Evolutionary conservation across 1,284 basidiomycete species (phyloP).

Genomic region (Cryptococcus deneoformans): DNA sequence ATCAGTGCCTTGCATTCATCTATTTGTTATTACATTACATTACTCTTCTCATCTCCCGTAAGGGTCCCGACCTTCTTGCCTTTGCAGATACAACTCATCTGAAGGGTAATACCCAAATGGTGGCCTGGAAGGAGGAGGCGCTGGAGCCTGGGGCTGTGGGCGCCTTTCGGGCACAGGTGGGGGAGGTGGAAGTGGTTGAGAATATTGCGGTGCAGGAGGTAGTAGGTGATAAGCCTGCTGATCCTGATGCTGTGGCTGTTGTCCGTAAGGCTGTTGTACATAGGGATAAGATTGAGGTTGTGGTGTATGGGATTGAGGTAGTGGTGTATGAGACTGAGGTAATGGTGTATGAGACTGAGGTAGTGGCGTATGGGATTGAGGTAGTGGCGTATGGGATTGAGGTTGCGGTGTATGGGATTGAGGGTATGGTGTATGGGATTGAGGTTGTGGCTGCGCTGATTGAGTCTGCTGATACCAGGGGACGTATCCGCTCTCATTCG

Average conservation of each 20-base stretch:
- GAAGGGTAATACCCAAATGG: conserved; percentile 42
- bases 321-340: neutral
- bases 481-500: conserved; percentile 27
- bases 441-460: conserved; percentile 3
- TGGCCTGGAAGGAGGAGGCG: conserved; percentile 24
- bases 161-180: too few relatives aligned
- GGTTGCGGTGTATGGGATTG: conserved; percentile 6
- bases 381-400: conserved; percentile 7
- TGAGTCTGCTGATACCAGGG: conserved; percentile 47
- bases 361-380: too few relatives aligned
- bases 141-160: conserved; percentile 8
- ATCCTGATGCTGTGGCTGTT: neutral
- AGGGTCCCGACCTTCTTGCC: too few relatives aligned
- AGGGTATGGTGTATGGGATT: neutral
- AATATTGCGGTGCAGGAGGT: conserved; percentile 4
- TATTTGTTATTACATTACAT: too few relatives aligned
- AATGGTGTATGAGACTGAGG: too few relatives aligned
- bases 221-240: neutral
- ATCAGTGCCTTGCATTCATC: too few relatives aligned
- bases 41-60: too few relatives aligned
- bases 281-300: conserved; percentile 8
- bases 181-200: conserved; percentile 11
- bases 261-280: conserved; percentile 3
- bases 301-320: neutral
- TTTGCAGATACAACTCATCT: conserved; percentile 39